phyloP scores from a whole-genome alignment of 2,329 filamentous ascomycete genomes.

The Colletotrichum cuscutae region DNA sequence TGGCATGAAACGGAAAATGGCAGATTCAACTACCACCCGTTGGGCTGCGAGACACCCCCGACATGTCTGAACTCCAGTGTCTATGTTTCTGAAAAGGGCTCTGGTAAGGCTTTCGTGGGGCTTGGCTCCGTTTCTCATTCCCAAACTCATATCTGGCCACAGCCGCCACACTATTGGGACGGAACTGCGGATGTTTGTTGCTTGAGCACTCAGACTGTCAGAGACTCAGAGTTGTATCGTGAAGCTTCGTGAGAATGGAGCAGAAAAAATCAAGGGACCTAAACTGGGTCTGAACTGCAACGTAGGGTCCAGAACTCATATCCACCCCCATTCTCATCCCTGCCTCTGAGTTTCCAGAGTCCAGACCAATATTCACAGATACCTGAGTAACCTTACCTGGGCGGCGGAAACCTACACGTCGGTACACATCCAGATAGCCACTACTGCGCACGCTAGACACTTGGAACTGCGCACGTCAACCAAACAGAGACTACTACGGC shows the following conservation, averaged over 20 bases:
- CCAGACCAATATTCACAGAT: background rate
- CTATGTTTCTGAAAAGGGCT: too few relatives aligned
- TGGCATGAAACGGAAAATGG: background rate
- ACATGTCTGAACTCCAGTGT: background rate
- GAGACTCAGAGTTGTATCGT: background rate
- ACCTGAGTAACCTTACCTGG: background rate
- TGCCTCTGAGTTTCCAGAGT: background rate
- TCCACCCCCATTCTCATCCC: constrained; percentile 5
- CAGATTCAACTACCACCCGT: background rate
- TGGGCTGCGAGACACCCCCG: background rate
- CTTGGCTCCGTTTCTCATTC: background rate
- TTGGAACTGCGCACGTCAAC: background rate
- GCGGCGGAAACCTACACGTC: background rate
- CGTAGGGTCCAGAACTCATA: background rate
- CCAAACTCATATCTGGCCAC: background rate
- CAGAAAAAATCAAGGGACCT: background rate
- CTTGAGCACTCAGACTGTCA: background rate
- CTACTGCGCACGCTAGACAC: background rate
- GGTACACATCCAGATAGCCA: background rate
- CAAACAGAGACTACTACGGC: background rate
- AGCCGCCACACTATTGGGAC: background rate
- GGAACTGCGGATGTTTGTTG: background rate
- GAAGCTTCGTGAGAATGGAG: background rate
- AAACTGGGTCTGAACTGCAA: background rate
- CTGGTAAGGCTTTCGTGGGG: background rate